These are phyloP conservation scores for Pilatotrama ljubarskyi DNA, from an alignment of 768 basidiomycete species.

Conservation along the genomic window DNA sequence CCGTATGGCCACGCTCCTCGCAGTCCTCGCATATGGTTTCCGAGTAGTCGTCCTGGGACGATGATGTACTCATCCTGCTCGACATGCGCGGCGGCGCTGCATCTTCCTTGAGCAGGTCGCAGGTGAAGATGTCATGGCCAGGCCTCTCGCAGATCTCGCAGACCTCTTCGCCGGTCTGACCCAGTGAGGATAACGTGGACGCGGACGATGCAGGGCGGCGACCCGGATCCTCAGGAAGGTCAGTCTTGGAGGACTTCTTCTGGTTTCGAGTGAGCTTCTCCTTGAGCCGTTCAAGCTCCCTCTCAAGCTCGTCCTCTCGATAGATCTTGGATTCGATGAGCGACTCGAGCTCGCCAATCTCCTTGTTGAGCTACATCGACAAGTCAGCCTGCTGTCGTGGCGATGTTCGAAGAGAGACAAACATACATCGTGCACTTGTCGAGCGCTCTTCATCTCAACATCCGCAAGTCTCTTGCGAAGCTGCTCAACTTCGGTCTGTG, in stretches of 20 bases:
- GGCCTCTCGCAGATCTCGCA: constrained; percentile 88
- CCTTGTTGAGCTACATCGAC: constrained; percentile 73
- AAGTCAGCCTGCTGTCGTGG: constrained; percentile 3
- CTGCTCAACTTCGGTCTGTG: constrained; percentile 66
- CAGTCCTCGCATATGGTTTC: constrained; percentile 80
- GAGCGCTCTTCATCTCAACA: constrained; percentile 72
- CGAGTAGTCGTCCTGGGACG: constrained; percentile 18
- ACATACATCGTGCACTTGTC: constrained; percentile 66
- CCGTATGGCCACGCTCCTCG: constrained; percentile 74
- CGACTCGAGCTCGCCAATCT: constrained; percentile 89
- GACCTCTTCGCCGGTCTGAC: constrained; percentile 38
- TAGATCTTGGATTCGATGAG: constrained; percentile 97
- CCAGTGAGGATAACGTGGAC: constrained; percentile 23
- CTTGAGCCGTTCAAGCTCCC: constrained; percentile 75
- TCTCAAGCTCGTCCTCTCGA: constrained; percentile 88
- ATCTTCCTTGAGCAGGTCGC: constrained; percentile 70
- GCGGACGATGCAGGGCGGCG: constrained; percentile 8
- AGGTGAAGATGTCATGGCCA: constrained; percentile 86
- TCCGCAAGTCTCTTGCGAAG: constrained; percentile 69
- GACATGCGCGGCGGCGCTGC: constrained; percentile 30
- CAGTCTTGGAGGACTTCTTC: constrained; percentile 61
- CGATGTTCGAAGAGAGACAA: neutral
- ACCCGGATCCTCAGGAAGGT: constrained; percentile 29
- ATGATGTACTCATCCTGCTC: constrained; percentile 18
- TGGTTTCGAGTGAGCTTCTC: constrained; percentile 62